Evolutionary conservation across 1,139 yeast species (phyloP), one percentile per base, ranked within the genome.

Genomic region (Debaryomycetaceae sp.): DNA sequence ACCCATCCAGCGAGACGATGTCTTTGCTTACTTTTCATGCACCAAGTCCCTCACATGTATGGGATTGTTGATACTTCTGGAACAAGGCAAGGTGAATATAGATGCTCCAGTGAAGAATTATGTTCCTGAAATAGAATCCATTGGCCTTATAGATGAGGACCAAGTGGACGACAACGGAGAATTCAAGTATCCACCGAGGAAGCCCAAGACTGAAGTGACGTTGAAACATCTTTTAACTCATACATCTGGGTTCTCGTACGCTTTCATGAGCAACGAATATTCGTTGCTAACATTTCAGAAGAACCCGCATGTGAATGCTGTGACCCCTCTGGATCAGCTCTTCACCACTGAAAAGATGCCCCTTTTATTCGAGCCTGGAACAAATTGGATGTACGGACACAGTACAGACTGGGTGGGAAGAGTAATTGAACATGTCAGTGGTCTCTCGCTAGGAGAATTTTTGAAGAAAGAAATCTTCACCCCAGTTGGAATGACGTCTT

Each of bases 351-450:
- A 58, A 3, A 59, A 63, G 47, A 59, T 59, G 43, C 84, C 84
- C 0, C 63, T 80, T 42, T 46, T 69, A 4, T 68, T 65, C 45
- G 83, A 80, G 52, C 85, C 85, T 1, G 84, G 84, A 1, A 58
- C 76, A 0, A 52, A 59, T 7, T 80, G 80, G 75, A 56, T 59
- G 42, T 80, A 80, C 55, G 84, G 85, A 14, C 69, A 69, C 42
- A 68, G 72, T 42, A 62, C 69, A 34, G 85, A 80, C 52, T 76
- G 83, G 81, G 72, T 76, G 5, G 83, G 84, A 1, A 59, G 68
- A 33, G 64, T 77, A 1, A 60, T 80, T 24, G 68, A 76, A 49
- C 62, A 63, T 34, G 64, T 76, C 13, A 55, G 76, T 3, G 82
- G 81, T 3, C 46, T 59, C 51, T 58, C 58, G 20, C 59, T 80